Conservation (phyloP, 192 early-diverging fungal species). For the Coemansia sp. region DNA sequence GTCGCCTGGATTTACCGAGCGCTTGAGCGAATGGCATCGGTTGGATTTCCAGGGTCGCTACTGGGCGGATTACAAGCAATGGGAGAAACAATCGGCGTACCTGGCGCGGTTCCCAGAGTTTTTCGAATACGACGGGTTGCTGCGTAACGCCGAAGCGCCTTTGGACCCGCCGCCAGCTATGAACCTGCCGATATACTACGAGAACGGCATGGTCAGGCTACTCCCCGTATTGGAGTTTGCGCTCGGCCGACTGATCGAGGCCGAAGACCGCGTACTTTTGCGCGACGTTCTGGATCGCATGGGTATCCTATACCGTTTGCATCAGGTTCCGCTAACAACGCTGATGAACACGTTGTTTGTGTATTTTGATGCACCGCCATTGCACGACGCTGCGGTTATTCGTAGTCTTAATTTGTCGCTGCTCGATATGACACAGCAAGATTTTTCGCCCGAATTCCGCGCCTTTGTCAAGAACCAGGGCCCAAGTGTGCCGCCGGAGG, state of each 20-base stretch:
- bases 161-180: slow-evolving; percentile 64
- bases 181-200: slow-evolving; percentile 71
- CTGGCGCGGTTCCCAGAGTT: slow-evolving; percentile 70
- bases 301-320: slow-evolving; percentile 62
- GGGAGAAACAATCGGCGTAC: slow-evolving; percentile 65
- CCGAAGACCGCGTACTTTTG: slow-evolving; percentile 61
- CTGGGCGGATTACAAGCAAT: slow-evolving; percentile 73
- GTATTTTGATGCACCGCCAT: slow-evolving; percentile 64
- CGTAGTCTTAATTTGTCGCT: slow-evolving; percentile 59
- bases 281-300: slow-evolving; percentile 63
- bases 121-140: slow-evolving; percentile 72
- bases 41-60: slow-evolving; percentile 66
- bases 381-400: slow-evolving; percentile 60
- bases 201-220: slow-evolving; percentile 67
- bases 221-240: slow-evolving; percentile 67
- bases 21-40: slow-evolving; percentile 66
- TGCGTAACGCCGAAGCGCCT: slow-evolving; percentile 39
- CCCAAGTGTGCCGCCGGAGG: slow-evolving; percentile 26
- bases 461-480: slow-evolving; percentile 32
- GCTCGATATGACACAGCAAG: slow-evolving; percentile 61
- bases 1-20: slow-evolving; percentile 52
- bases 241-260: slow-evolving; percentile 69
- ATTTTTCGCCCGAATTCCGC: slow-evolving; percentile 53
- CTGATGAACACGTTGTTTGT: slow-evolving; percentile 68
- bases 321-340: slow-evolving; percentile 69